Evolutionary conservation across 2,329 filamentous ascomycete genomes (phyloP), one percentile per base, ranked within the genome.

Genomic region (Cadophora malorum): DNA sequence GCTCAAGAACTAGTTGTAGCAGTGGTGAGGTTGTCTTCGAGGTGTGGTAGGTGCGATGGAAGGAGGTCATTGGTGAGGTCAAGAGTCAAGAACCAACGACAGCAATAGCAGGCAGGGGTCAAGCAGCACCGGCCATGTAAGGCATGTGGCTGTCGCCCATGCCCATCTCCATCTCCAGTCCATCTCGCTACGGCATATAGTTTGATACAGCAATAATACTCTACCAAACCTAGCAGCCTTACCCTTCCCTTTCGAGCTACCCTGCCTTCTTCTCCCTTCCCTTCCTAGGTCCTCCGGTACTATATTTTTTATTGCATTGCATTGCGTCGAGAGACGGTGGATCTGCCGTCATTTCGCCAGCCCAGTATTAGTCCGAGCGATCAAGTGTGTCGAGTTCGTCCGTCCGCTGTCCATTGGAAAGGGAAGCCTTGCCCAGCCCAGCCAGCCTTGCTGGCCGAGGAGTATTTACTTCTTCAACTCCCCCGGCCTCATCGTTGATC

Each of bases 271-370:
- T 49, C 10, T 10, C n/a, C 19, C n/a, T 21, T n/a, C 45, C 41
- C 28, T 16, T 45, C 41, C 41, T 14, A 45, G 41, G 45, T 9
- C 45, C n/a, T 49, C 19, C 25, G 3, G n/a, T 38, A 66, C 67
- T 69, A 67, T 66, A 52, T 66, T 61, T 62, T 66, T 65, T 45
- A 66, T 69, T 65, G 68, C 69, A 73, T 73, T 68, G 62, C 67
- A 45, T 49, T 59, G 31, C 19, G 4, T 31, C 59, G 12, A 61
- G 35, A 41, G 50, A 59, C 58, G 66, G 66, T 68, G 64, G 64
- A 64, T 69, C 67, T 66, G 49, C 63, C 63, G 67, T 65, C 67
- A 65, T 66, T 66, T 64, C 59, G 19, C 59, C 59, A 59, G 10
- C 56, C 56, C 52, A 55, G 35, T 35, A 21, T 23, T 33, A 50